phyloP scores from a whole-genome alignment of 805 yeast species.

The Ogataea neopini region DNA sequence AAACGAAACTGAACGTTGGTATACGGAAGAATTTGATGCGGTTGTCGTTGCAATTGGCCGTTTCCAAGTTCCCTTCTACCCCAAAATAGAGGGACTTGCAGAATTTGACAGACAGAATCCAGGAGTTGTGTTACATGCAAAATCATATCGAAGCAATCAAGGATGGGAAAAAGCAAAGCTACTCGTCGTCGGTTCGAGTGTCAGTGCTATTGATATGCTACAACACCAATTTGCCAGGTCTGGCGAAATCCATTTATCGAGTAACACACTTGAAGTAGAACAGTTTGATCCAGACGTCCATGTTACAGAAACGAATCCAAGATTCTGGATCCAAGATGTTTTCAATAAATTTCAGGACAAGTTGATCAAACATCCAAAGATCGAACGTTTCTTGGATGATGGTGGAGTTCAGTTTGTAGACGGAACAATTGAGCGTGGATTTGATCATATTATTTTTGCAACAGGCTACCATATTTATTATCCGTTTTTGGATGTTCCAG shows the following conservation, averaged over 20 bases:
- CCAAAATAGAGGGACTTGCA: conserved; percentile 53
- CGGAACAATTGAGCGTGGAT: conserved; percentile 31
- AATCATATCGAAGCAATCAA: conserved; percentile 50
- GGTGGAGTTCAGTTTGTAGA: conserved; percentile 31
- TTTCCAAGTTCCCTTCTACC: conserved; percentile 57
- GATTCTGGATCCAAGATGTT: conserved; percentile 6
- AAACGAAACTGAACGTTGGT: conserved; percentile 35
- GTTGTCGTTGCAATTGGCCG: conserved; percentile 66
- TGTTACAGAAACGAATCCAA: background rate
- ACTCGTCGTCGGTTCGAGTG: conserved; percentile 70
- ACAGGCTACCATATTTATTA: conserved; percentile 51
- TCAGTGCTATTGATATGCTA: conserved; percentile 74
- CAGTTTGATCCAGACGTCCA: background rate
- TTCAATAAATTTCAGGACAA: background rate
- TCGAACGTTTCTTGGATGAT: conserved; percentile 30
- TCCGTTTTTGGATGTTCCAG: conserved; percentile 39
- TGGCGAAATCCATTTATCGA: conserved; percentile 17
- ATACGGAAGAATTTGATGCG: conserved; percentile 54
- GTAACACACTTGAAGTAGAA: conserved; percentile 4
- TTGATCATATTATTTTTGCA: conserved; percentile 46
- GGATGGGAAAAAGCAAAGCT: conserved; percentile 42
- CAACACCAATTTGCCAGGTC: conserved; percentile 34
- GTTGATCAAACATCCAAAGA: conserved; percentile 30
- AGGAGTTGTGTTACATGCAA: conserved; percentile 54
- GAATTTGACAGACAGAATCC: conserved; percentile 48